Percentiles rank a stretch among this genome's conserved stretches.
phyloP scores from a whole-genome alignment of 176 grass and related monocot genomes.

The Cenchrus purpureus region DNA sequence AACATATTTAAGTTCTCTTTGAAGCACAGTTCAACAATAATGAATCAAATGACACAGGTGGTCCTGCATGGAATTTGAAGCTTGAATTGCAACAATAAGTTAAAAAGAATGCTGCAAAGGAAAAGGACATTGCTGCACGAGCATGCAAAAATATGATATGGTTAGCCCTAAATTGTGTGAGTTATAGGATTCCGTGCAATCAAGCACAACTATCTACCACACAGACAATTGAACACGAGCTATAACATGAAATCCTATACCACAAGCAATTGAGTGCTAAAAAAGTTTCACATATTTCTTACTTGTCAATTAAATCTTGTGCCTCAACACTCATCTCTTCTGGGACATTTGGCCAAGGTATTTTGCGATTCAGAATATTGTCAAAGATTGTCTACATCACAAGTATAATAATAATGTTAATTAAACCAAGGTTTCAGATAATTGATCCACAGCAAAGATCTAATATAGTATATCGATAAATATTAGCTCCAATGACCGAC shows the following conservation, averaged over 20 bases:
- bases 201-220: slow-evolving; percentile 19
- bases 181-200: background rate
- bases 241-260: slow-evolving; percentile 33
- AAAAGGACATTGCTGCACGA: slow-evolving; percentile 22
- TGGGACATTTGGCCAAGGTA: slow-evolving; percentile 94
- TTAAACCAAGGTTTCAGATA: slow-evolving; percentile 35
- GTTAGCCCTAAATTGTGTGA: background rate
- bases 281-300: slow-evolving; percentile 55
- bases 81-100: slow-evolving; percentile 22
- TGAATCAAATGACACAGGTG: background rate
- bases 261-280: slow-evolving; percentile 21
- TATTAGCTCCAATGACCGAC: slow-evolving; percentile 10
- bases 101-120: background rate
- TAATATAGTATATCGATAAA: slow-evolving; percentile 3
- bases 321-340: slow-evolving; percentile 92
- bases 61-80: background rate
- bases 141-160: slow-evolving; percentile 14
- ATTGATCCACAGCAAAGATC: slow-evolving; percentile 19
- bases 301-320: slow-evolving; percentile 94
- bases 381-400: slow-evolving; percentile 92
- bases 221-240: slow-evolving; percentile 33
- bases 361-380: slow-evolving; percentile 99
- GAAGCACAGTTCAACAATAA: slow-evolving; percentile 27
- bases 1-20: background rate
- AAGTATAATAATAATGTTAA: slow-evolving; percentile 50